These are phyloP conservation scores for Rosa chinensis DNA, from an alignment of 306 rosid genomes.

Conservation along the genomic window DNA sequence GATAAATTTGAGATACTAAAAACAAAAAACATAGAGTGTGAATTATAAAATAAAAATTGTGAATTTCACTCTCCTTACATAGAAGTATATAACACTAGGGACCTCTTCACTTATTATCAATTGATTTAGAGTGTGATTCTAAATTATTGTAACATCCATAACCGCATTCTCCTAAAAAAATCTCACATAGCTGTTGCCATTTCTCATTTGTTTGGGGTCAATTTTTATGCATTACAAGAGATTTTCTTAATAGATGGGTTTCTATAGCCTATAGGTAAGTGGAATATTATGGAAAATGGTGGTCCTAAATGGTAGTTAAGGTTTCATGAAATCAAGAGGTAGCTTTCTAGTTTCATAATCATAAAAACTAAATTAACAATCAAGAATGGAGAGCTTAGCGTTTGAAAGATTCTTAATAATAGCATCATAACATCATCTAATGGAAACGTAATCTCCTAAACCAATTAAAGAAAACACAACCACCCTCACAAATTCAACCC, in stretches of 20 bases:
- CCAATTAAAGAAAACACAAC: background rate
- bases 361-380: constrained; percentile 4
- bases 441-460: constrained; percentile 4
- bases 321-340: background rate
- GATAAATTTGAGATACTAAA: no score
- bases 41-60: no score
- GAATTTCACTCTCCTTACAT: no score
- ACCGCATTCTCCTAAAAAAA: no score
- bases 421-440: constrained; percentile 8
- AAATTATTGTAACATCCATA: no score
- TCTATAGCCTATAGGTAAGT: background rate
- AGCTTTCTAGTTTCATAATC: constrained; percentile 21
- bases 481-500: constrained; percentile 4
- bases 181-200: no score
- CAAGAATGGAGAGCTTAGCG: background rate
- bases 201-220: background rate
- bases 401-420: constrained; percentile 19
- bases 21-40: no score
- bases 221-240: background rate
- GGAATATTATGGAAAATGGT: background rate
- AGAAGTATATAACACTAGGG: no score
- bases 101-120: no score
- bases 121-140: no score
- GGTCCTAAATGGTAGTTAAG: background rate
- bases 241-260: no score